Evolutionary conservation across 106 monocot species (phyloP).

Genomic region (Alisma plantagoaquatica): DNA sequence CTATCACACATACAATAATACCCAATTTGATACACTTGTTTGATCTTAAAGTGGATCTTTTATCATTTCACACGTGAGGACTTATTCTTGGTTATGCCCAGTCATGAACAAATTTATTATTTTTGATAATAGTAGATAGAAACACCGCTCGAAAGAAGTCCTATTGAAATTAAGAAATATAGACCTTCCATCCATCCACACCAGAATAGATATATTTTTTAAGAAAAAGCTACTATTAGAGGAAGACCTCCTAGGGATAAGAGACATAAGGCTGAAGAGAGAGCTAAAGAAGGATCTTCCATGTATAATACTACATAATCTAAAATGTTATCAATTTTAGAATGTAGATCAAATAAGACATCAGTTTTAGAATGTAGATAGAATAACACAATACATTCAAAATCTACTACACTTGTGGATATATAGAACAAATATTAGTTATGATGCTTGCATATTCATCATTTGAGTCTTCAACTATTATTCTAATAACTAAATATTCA

Average conservation of each 20-base stretch:
- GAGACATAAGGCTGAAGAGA: too few relatives aligned
- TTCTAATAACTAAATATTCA: not conserved
- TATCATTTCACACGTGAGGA: not conserved
- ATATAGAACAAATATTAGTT: not conserved
- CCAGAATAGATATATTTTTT: too few relatives aligned
- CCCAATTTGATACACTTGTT: not conserved
- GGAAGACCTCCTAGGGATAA: too few relatives aligned
- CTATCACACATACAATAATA: not conserved
- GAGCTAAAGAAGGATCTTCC: too few relatives aligned
- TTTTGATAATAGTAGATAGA: too few relatives aligned
- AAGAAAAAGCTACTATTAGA: too few relatives aligned
- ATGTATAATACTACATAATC: too few relatives aligned
- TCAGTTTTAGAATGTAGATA: not conserved
- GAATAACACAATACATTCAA: too few relatives aligned
- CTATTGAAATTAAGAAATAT: too few relatives aligned
- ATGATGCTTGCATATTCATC: constrained; percentile 1
- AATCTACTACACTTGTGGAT: too few relatives aligned
- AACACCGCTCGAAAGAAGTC: too few relatives aligned
- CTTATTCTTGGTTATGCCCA: not conserved
- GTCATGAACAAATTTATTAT: not conserved
- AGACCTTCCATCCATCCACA: too few relatives aligned
- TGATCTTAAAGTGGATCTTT: not conserved
- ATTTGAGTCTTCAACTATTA: not conserved
- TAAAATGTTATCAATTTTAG: not conserved
- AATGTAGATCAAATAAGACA: not conserved